Percentiles rank a stretch among this genome's conserved stretches.
phyloP scores from a whole-genome alignment of 1,284 basidiomycete species.

The Austropuccinia psidii region DNA sequence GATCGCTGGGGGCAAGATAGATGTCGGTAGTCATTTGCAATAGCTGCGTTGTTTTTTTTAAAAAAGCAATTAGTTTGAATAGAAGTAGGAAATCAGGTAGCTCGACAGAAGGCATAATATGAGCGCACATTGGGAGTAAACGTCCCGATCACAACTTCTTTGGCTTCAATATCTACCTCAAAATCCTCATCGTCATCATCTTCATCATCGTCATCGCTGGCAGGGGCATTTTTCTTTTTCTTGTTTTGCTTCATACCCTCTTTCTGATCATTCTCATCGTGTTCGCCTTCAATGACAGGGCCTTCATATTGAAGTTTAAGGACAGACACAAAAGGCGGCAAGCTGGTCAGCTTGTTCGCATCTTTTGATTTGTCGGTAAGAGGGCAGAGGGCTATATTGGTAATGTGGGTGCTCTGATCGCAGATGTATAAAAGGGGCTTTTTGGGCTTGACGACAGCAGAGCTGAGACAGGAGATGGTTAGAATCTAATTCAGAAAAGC shows the following conservation, averaged over 20 bases:
- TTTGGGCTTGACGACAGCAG: slow-evolving; percentile 26
- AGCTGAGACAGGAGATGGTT: too few species aligned
- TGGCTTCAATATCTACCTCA: slow-evolving; percentile 17
- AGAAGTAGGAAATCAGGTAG: not conserved
- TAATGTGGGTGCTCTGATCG: slow-evolving; percentile 28
- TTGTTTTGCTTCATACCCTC: not conserved
- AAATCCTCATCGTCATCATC: slow-evolving; percentile 15
- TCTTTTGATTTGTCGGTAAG: not conserved
- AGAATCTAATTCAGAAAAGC: too few species aligned
- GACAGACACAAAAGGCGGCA: slow-evolving; percentile 16
- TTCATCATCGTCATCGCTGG: not conserved
- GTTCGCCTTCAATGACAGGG: slow-evolving; percentile 16
- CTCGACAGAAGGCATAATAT: not conserved
- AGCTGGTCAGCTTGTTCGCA: not conserved
- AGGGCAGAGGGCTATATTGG: slow-evolving; percentile 26
- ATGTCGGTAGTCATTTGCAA: slow-evolving; percentile 29
- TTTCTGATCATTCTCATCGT: slow-evolving; percentile 16
- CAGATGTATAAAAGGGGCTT: slow-evolving; percentile 29
- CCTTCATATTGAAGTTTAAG: slow-evolving; percentile 35
- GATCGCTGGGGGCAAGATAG: slow-evolving; percentile 26
- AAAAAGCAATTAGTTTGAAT: not conserved
- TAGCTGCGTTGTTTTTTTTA: not conserved
- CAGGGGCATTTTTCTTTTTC: not conserved
- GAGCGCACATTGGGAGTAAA: slow-evolving; percentile 18
- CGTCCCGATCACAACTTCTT: slow-evolving; percentile 29